phyloP scores from a whole-genome alignment of 768 basidiomycete genomes.

The Tremella yokohamensis region DNA sequence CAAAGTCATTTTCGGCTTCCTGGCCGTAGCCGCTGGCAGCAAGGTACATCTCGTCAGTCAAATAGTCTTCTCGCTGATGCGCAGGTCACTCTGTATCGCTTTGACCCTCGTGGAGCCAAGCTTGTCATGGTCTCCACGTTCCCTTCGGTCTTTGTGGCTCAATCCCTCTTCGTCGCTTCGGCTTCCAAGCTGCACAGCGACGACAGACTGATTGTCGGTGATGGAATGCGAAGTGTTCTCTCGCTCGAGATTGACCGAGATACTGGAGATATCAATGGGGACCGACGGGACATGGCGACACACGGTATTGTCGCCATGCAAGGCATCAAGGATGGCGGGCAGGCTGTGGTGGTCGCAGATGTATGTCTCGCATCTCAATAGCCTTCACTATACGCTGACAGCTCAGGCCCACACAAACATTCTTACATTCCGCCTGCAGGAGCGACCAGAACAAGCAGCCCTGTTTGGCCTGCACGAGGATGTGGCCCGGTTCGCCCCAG shows the following conservation, averaged over 20 bases:
- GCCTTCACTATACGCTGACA: neutral
- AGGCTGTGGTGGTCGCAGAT: constrained; percentile 44
- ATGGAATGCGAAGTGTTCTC: constrained; percentile 48
- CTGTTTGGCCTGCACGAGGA: constrained; percentile 46
- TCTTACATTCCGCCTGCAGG: constrained; percentile 44
- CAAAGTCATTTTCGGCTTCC: constrained; percentile 39
- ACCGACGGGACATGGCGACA: constrained; percentile 46
- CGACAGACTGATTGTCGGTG: constrained; percentile 44
- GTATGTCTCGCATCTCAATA: constrained; percentile 28
- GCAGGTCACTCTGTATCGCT: constrained; percentile 28
- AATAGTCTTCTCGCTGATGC: neutral
- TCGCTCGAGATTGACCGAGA: constrained; percentile 35
- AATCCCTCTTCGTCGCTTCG: constrained; percentile 32
- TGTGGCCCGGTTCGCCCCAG: constrained; percentile 35
- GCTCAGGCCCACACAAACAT: constrained; percentile 43
- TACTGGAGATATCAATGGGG: constrained; percentile 30
- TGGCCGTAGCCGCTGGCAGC: constrained; percentile 44
- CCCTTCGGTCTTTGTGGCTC: constrained; percentile 42
- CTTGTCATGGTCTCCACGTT: constrained; percentile 31
- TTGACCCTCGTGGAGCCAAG: constrained; percentile 15
- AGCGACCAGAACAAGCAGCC: constrained; percentile 44
- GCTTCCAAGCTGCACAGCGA: constrained; percentile 15
- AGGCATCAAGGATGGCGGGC: constrained; percentile 35
- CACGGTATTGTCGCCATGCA: constrained; percentile 43
- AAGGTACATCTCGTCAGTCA: constrained; percentile 25